phyloP scores from a whole-genome alignment of 345 rosid species.

The Iberis pinnata region DNA sequence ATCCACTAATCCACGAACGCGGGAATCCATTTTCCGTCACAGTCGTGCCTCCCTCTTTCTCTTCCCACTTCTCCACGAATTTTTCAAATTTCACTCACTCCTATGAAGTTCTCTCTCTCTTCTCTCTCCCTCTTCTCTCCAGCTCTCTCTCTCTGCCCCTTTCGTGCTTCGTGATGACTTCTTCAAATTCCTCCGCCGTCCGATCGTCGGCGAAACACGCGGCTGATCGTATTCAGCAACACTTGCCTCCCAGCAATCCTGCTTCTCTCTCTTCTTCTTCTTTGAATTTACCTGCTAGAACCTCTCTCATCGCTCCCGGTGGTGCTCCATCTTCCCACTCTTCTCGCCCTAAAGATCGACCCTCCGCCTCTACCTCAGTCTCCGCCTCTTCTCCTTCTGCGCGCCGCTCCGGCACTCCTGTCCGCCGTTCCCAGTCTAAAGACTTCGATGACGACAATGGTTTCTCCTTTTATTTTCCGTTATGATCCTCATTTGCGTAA shows the following conservation, averaged over 20 bases:
- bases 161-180: slow-evolving; percentile 20
- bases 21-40: slow-evolving; percentile 31
- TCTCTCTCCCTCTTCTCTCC: neutral
- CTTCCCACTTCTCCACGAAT: slow-evolving; percentile 23
- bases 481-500: neutral
- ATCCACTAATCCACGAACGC: slow-evolving; percentile 32
- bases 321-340: slow-evolving; percentile 17
- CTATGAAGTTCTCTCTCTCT: too few species aligned
- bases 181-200: slow-evolving; percentile 27
- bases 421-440: slow-evolving; percentile 42
- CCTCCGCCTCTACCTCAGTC: slow-evolving; percentile 29
- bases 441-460: slow-evolving; percentile 48
- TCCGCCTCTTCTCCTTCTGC: slow-evolving; percentile 28
- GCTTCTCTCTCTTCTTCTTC: slow-evolving; percentile 32
- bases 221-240: slow-evolving; percentile 35
- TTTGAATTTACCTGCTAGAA: slow-evolving; percentile 31
- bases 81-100: slow-evolving; percentile 18
- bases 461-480: slow-evolving; percentile 11
- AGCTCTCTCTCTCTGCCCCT: neutral
- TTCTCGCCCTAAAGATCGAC: slow-evolving; percentile 39
- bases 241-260: slow-evolving; percentile 24
- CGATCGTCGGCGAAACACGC: slow-evolving; percentile 37
- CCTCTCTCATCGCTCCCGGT: slow-evolving; percentile 28
- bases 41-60: slow-evolving; percentile 27
- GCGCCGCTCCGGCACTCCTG: slow-evolving; percentile 58